Base-by-base conservation (phyloP, 1,284 basidiomycete genomes). In the Apiotrichum montevideense region DNA sequence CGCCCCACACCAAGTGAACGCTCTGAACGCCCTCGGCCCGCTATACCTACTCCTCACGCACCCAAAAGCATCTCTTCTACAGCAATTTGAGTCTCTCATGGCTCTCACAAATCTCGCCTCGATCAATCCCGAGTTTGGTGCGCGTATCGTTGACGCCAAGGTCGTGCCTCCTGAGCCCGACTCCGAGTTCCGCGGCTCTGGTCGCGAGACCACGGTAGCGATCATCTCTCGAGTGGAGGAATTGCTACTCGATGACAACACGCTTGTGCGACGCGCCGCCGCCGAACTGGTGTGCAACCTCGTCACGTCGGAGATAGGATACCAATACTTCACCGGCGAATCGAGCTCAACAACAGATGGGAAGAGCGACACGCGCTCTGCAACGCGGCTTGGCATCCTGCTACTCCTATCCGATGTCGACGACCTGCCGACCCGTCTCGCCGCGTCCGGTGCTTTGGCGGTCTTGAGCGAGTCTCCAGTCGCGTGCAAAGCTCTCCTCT, bases 201-300 rank as follows among this genome's bases (percentile, higher is more conserved):
- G 55, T n/a, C 51, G 54, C 13, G 6, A n/a, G 6, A 6, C 39
- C 9, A 5, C 34, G 11, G 7, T 32, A 9, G n/a, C 32, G 5
- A 34, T 50, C 40, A 67, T 90, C 50, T 79, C 80, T 67, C 85
- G 83, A 58, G 79, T 90, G 6, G 91, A 95, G 69, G 81, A 88
- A n/a, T 72, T 90, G 29, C 81, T 97, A 68, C 77, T 95, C 37
- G 88, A 90, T 66, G 89, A 93, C 55, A 87, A 97, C 70, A 76
- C 74, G 0, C 81, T 98, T 62, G 80, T 95, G 48, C 84, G 91
- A 15, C 81, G 95, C 56, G 94, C 95, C 0, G 85, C 91, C 1
- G 86, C 86, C 53, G 92, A 98, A 75, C 82, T 98, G n/a, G 79
- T 94, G 2, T 98, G 94, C 80, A 98, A 98, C 74, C 81, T 98